Evolutionary conservation across 2,329 filamentous ascomycete species (phyloP).

Genomic region (Cladosporium sp.): DNA sequence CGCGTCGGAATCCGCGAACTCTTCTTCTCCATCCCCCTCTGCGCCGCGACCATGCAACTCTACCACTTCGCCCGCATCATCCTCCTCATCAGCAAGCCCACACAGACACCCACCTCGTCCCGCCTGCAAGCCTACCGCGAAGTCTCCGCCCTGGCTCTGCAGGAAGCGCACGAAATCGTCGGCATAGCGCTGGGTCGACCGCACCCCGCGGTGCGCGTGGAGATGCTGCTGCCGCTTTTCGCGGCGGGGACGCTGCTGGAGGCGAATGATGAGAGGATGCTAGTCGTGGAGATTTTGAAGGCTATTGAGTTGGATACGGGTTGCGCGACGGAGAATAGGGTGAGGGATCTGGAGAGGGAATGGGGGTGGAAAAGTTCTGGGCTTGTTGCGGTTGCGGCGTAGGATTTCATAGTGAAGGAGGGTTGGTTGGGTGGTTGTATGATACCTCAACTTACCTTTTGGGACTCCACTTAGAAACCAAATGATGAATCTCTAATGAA

Average conservation of each 20-base stretch:
- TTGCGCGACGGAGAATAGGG: slow-evolving; percentile 59
- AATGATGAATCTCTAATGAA: not conserved
- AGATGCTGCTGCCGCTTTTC: slow-evolving; percentile 56
- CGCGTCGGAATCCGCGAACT: slow-evolving; percentile 42
- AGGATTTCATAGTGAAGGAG: not conserved
- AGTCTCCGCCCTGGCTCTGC: slow-evolving; percentile 50
- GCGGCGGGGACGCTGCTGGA: slow-evolving; percentile 58
- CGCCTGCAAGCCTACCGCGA: slow-evolving; percentile 50
- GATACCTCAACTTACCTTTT: not conserved
- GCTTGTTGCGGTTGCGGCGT: not conserved
- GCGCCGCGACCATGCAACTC: slow-evolving; percentile 60
- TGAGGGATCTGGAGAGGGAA: slow-evolving; percentile 48
- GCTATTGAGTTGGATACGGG: slow-evolving; percentile 61
- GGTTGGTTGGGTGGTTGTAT: not conserved
- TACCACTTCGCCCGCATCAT: slow-evolving; percentile 63
- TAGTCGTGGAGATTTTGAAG: slow-evolving; percentile 55
- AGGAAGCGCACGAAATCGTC: slow-evolving; percentile 58
- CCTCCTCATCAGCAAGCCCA: slow-evolving; percentile 55
- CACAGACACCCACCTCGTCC: slow-evolving; percentile 49
- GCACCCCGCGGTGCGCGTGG: slow-evolving; percentile 52
- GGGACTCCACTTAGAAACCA: no score
- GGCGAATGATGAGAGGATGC: slow-evolving; percentile 50
- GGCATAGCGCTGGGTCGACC: slow-evolving; percentile 57
- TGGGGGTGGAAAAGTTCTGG: slow-evolving; percentile 33
- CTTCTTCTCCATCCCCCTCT: slow-evolving; percentile 62